A percentile compares a stretch with the other conserved stretches of the same genome.
Conservation (phyloP, 805 yeast species). For the Candida ponderosae region DNA sequence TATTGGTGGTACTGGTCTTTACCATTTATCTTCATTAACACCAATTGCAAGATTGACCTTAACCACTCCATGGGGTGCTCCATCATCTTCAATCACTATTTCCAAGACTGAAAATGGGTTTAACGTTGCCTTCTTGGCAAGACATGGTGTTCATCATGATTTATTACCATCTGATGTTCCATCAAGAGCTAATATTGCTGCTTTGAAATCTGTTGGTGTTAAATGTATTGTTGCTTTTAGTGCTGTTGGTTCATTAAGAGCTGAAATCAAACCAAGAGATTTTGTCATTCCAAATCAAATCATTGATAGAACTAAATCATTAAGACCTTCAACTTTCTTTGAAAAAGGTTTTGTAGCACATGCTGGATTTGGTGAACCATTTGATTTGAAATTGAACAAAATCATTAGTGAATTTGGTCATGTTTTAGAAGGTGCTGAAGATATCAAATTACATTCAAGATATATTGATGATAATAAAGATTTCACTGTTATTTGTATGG, state of each 20-base stretch:
- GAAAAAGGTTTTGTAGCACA: slow-evolving; percentile 94
- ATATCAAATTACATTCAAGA: slow-evolving; percentile 58
- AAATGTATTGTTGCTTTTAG: slow-evolving; percentile 85
- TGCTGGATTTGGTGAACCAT: slow-evolving; percentile 96
- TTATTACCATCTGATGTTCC: slow-evolving; percentile 90
- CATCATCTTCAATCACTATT: slow-evolving; percentile 89
- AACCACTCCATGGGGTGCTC: slow-evolving; percentile 96
- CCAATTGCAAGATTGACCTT: slow-evolving; percentile 81
- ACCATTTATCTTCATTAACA: slow-evolving; percentile 70
- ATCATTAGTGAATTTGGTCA: slow-evolving; percentile 55
- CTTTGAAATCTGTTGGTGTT: slow-evolving; percentile 81
- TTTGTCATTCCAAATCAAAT: slow-evolving; percentile 95
- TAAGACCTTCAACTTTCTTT: slow-evolving; percentile 76
- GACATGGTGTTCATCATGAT: slow-evolving; percentile 92
- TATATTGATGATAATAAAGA: slow-evolving; percentile 58
- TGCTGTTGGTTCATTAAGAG: slow-evolving; percentile 93
- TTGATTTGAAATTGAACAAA: slow-evolving; percentile 65
- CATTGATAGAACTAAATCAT: slow-evolving; percentile 95
- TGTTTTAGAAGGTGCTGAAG: slow-evolving; percentile 36
- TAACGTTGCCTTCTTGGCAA: slow-evolving; percentile 87
- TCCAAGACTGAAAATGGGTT: slow-evolving; percentile 71
- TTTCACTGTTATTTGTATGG: slow-evolving; percentile 90
- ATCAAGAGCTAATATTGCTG: slow-evolving; percentile 89
- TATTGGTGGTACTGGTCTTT: slow-evolving; percentile 98
- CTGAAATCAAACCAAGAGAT: slow-evolving; percentile 86